Conservation (phyloP, 345 rosid genomes). For the Arabidopsis thaliana region DNA sequence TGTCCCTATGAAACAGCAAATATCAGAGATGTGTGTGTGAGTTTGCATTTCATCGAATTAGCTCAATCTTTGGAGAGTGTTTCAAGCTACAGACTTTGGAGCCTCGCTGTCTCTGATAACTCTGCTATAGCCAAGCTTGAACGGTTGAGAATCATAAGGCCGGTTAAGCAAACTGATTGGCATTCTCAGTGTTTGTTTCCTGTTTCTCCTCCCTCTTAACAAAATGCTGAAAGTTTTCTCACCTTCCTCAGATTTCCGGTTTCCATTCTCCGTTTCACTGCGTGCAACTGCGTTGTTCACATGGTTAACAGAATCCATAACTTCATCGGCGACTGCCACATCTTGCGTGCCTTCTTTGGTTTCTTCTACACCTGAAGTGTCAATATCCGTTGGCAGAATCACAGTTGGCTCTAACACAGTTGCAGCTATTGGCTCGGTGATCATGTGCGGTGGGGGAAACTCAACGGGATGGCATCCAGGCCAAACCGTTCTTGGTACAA, state of each 20-base stretch:
- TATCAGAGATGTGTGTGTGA: conserved; percentile 29
- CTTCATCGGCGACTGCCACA: conserved; percentile 13
- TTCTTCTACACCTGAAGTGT: conserved; percentile 49
- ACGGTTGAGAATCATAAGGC: conserved; percentile 89
- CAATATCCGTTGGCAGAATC: conserved; percentile 61
- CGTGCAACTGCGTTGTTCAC: conserved; percentile 43
- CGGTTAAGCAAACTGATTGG: conserved; percentile 89
- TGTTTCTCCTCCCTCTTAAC: conserved; percentile 82
- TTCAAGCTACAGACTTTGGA: conserved; percentile 58
- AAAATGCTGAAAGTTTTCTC: conserved; percentile 93
- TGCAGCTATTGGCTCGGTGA: conserved; percentile 66
- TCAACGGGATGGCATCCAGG: conserved; percentile 72
- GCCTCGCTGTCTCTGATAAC: conserved; percentile 81
- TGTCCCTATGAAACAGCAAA: conserved; percentile 36
- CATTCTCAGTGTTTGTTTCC: conserved; percentile 90
- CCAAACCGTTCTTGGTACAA: conserved; percentile 77
- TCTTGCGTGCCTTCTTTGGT: conserved; percentile 46
- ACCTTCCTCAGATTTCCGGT: conserved; percentile 49
- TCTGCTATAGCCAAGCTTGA: conserved; percentile 74
- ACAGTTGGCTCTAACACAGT: conserved; percentile 54
- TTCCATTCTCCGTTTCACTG: conserved; percentile 51
- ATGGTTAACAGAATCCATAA: conserved; percentile 42
- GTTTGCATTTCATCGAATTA: conserved; percentile 17
- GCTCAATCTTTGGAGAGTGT: conserved; percentile 13
- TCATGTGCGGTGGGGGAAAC: conserved; percentile 64